Conservation (phyloP, 768 basidiomycete species). For the Termitomyces sp. region DNA sequence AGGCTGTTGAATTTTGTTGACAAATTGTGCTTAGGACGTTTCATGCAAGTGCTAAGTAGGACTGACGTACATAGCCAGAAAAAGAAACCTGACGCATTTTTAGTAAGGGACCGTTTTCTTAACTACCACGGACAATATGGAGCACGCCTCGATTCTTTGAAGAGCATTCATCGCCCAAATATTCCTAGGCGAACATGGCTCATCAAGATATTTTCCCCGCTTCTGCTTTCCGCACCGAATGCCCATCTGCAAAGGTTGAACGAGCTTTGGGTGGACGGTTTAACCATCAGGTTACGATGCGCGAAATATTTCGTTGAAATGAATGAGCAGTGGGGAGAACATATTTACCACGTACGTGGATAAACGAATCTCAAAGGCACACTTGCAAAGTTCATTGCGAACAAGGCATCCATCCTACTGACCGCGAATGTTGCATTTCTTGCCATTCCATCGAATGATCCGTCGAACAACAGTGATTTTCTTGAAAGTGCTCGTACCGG, state of each 20-base stretch:
- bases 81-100: background rate
- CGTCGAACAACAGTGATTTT: conserved; percentile 21
- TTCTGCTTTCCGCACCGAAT: conserved; percentile 40
- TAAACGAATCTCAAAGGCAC: background rate
- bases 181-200: conserved; percentile 20
- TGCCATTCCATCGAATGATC: conserved; percentile 34
- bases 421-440: conserved; percentile 42
- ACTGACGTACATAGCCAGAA: background rate
- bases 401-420: conserved; percentile 42
- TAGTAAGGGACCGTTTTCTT: conserved; percentile 22
- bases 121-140: conserved; percentile 39
- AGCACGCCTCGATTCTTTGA: conserved; percentile 31
- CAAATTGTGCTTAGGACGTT: conserved; percentile 9
- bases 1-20: background rate
- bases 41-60: conserved; percentile 10
- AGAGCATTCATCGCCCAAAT: conserved; percentile 20
- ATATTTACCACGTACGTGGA: conserved; percentile 36
- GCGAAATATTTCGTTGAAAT: conserved; percentile 28
- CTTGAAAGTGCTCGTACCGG: conserved; percentile 13
- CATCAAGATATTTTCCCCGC: conserved; percentile 29
- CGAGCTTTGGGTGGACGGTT: conserved; percentile 40
- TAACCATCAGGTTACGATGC: too few species aligned
- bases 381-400: conserved; percentile 22
- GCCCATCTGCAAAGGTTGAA: conserved; percentile 34
- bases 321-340: conserved; percentile 33